Evolutionary conservation across 2,329 filamentous ascomycete species (phyloP), one percentile per base, ranked within the genome.

Genomic region (Colletotrichum tamarilloi): DNA sequence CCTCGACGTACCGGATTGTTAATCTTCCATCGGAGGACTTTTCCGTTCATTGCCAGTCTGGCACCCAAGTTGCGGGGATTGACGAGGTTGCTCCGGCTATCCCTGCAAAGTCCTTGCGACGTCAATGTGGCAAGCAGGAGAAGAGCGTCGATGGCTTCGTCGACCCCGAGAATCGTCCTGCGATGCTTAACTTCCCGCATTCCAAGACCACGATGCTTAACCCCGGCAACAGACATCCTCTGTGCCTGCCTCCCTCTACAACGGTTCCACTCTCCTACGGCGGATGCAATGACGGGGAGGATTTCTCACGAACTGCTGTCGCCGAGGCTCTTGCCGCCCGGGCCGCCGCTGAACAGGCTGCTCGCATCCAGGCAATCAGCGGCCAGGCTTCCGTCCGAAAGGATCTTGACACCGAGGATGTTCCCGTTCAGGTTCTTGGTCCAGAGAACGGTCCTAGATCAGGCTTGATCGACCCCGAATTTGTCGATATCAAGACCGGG

Each of bases 401-500:
- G 35, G 35, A 42, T 7, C 5, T 42, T 4, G 42, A 8, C 42
- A 8, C 16, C 7, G 19, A 49, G 42, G 42, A n/a, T n/a, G 42
- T n/a, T 19, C 16, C 7, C 42, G 42, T 16, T 16, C 42, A 8
- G 22, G 56, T 38, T 19, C 53, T 35, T n/a, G 30, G 28, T 38
- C 28, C 38, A 6, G 19, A 30, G 32, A 30, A 26, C 14, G n/a
- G 38, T 24, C 12, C 30, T n/a, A 52, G 7, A 49, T 49, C 19
- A 8, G 16, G 7, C 42, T n/a, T 49, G 42, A 49, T 38, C 57
- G 52, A 71, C 24, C 68, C 78, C 16, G 76, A 79, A 4, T 77
- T 80, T 30, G 78, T 84, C 35, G 78, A 79, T 30, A 68, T 79
- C n/a, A 84, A 84, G 69, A 74, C 83, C 12, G 66, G 68, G 5